Base-by-base conservation (phyloP, 495 filamentous ascomycete species). In the Neurospora sp. region DNA sequence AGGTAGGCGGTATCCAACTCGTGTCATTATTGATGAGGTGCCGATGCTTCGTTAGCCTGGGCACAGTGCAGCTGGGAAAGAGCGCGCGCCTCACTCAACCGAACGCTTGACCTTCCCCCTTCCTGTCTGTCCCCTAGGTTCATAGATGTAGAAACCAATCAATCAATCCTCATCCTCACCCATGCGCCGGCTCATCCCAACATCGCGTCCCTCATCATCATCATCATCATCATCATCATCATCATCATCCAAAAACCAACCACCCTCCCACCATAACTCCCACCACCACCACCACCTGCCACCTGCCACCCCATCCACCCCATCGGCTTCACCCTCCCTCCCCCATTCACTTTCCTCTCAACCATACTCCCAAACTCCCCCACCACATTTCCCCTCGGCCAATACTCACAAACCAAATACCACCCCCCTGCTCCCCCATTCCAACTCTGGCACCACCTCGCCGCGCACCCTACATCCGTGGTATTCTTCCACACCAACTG, bases 321-420 rank as follows among this genome's bases (percentile, higher is more conserved):
- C 27, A 72, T 20, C 20, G 20, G 8, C n/a, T 1, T 48, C 65
- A 31, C 1, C 38, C 39, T 68, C 18, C 72, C 40, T 3, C 42
- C 16, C 53, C 75, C 80, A 59, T 76, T 69, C 4, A 78, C 72
- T 72, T 76, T 72, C 74, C 65, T 48, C n/a, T 61, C 71, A 5
- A 92, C 90, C 78, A 90, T 84, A 9, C 81, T 75, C 38, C 53
- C 76, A 76, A 90, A 89, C 69, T 85, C 73, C 0, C 91, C 92
- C 2, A 86, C 78, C 0, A 95, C 85, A 80, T 97, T 96, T 22
- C 93, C 93, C 2, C 84, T 77, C 4, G 91, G 92, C 75, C 79
- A 87, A 81, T 96, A 97, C 83, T 94, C 91, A 81, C 93, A 97
- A 18, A 92, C 92, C 35, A 96, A 83, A 78, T 87, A 92, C 90